phyloP scores from a whole-genome alignment of 140 eudicot species.

The Oenanthe javanica region DNA sequence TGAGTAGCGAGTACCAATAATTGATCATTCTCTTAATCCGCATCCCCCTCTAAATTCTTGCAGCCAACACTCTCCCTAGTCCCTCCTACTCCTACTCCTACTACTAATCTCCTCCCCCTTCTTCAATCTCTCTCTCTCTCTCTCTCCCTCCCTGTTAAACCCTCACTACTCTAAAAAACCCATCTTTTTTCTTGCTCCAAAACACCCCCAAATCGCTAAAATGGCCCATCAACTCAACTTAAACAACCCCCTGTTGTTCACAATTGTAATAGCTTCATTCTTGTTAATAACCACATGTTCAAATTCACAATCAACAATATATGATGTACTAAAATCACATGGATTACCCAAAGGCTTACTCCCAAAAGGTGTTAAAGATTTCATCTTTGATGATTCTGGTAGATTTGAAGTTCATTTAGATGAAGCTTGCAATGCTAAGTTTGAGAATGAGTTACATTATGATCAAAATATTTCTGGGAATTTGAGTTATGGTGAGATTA shows the following conservation, averaged over 20 bases:
- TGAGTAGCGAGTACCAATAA: slow-evolving; percentile 38
- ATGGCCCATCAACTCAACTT: slow-evolving; percentile 13
- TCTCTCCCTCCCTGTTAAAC: neutral
- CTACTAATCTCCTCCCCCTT: slow-evolving; percentile 9
- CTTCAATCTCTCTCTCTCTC: neutral
- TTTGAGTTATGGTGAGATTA: slow-evolving; percentile 56
- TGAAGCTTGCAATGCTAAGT: slow-evolving; percentile 69
- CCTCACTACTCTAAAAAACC: neutral
- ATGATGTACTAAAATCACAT: slow-evolving; percentile 48
- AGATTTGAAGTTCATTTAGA: slow-evolving; percentile 59
- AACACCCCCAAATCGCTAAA: neutral
- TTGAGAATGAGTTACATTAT: slow-evolving; percentile 80
- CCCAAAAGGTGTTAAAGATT: slow-evolving; percentile 69
- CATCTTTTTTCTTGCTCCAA: neutral
- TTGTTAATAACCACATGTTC: neutral
- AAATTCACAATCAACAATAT: slow-evolving; percentile 35
- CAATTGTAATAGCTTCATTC: slow-evolving; percentile 11
- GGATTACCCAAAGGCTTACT: slow-evolving; percentile 73
- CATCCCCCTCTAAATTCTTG: slow-evolving; percentile 69
- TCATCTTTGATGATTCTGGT: slow-evolving; percentile 49
- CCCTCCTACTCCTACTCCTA: neutral
- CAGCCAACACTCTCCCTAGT: slow-evolving; percentile 52
- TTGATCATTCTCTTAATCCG: slow-evolving; percentile 36
- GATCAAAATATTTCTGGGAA: slow-evolving; percentile 62
- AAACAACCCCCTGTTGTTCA: neutral